Percentiles rank a stretch among this genome's conserved stretches.
Conservation (phyloP, 768 basidiomycete genomes). For the Cytidiella melzeri region DNA sequence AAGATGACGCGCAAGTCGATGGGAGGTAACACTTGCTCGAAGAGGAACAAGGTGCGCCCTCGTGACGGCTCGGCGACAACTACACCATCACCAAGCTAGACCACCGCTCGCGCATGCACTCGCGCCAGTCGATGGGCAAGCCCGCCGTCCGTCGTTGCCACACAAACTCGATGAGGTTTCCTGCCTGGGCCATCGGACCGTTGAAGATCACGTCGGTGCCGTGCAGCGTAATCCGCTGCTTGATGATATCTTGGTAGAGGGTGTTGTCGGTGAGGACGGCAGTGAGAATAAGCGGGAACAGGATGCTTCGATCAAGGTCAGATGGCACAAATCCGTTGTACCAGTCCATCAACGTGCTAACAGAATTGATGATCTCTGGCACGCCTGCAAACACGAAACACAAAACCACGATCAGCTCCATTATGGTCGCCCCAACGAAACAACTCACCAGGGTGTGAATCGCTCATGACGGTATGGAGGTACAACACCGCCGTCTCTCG, state of each 20-base stretch:
- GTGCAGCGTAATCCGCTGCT: constrained; percentile 16
- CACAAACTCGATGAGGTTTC: constrained; percentile 19
- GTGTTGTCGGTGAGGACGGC: constrained; percentile 69
- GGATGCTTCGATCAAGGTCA: constrained; percentile 56
- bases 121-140: constrained; percentile 22
- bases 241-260: constrained; percentile 37
- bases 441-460: constrained; percentile 58
- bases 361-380: constrained; percentile 58
- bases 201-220: constrained; percentile 18
- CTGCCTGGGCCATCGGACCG: constrained; percentile 20
- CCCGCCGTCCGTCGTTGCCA: constrained; percentile 16
- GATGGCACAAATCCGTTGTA: constrained; percentile 51
- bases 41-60: not conserved
- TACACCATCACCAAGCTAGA: constrained; percentile 17
- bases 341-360: constrained; percentile 47
- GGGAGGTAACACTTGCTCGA: too few relatives aligned
- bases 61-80: not conserved
- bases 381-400: constrained; percentile 41
- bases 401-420: constrained; percentile 9
- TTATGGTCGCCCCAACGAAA: constrained; percentile 1
- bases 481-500: constrained; percentile 62
- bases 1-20: too few relatives aligned
- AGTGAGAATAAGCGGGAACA: constrained; percentile 70
- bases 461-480: constrained; percentile 65
- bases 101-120: constrained; percentile 19